These are phyloP conservation scores for Tetrahymena elliotti DNA, from an alignment of 73 alveolate genomes.

Conservation along the genomic window DNA sequence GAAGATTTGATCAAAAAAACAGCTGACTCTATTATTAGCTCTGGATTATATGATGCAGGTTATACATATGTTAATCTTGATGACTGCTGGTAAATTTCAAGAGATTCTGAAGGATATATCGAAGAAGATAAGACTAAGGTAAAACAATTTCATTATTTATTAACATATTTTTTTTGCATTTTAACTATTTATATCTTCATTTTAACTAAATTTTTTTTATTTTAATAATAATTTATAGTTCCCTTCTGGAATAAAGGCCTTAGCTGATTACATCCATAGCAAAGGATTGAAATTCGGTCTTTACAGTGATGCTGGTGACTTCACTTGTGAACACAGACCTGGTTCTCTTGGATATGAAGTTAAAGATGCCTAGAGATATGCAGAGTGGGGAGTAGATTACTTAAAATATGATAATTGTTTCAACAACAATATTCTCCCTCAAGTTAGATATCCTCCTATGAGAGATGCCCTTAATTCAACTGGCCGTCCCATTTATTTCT, in stretches of 20 bases:
- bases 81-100: slow-evolving; percentile 73
- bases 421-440: slow-evolving; percentile 46
- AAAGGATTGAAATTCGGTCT: slow-evolving; percentile 77
- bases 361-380: slow-evolving; percentile 61
- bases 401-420: slow-evolving; percentile 56
- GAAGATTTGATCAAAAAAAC: slow-evolving; percentile 48
- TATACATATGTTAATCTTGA: slow-evolving; percentile 66
- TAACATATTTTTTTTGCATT: background rate
- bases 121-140: background rate
- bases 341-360: slow-evolving; percentile 69
- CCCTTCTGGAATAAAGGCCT: slow-evolving; percentile 72
- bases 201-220: background rate
- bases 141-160: background rate
- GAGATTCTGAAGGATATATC: slow-evolving; percentile 24
- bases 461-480: slow-evolving; percentile 83
- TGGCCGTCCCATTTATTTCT: slow-evolving; percentile 83
- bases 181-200: background rate
- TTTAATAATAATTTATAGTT: slow-evolving; percentile 55
- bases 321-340: slow-evolving; percentile 77
- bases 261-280: slow-evolving; percentile 61
- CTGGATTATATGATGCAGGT: slow-evolving; percentile 76
- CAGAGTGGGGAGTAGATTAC: slow-evolving; percentile 75
- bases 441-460: slow-evolving; percentile 78
- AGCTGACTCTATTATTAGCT: slow-evolving; percentile 58
- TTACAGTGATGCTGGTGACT: slow-evolving; percentile 71